A percentile compares a stretch with the other conserved stretches of the same genome.
These are phyloP conservation scores for Colletotrichum lindemuthianum DNA, from an alignment of 2,329 filamentous ascomycete species.

Conservation along the genomic window DNA sequence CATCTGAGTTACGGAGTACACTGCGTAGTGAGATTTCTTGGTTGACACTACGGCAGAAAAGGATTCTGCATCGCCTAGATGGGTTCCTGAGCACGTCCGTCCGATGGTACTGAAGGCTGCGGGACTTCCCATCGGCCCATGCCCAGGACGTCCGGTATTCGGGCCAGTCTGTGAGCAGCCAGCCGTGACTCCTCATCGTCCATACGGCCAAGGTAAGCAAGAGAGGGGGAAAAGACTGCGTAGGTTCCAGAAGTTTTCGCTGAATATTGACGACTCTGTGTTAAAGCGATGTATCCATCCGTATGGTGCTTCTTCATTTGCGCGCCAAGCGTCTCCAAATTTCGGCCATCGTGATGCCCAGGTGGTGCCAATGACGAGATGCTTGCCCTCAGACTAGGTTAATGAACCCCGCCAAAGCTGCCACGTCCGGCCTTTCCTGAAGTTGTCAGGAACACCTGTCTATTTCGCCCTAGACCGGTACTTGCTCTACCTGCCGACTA, in stretches of 20 bases:
- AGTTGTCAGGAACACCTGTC: neutral
- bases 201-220: neutral
- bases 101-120: conserved; percentile 20
- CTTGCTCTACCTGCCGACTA: neutral
- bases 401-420: conserved; percentile 35
- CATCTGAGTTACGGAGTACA: no score
- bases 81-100: conserved; percentile 10
- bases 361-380: conserved; percentile 35
- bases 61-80: no score
- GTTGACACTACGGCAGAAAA: no score
- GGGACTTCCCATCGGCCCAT: conserved; percentile 24
- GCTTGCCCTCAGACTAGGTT: conserved; percentile 33
- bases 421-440: conserved; percentile 34
- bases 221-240: no score
- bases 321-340: conserved; percentile 17
- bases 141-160: neutral
- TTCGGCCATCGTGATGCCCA: conserved; percentile 31
- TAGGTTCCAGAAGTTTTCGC: no score
- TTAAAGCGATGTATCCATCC: no score
- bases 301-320: neutral
- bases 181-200: no score
- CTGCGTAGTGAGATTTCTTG: no score
- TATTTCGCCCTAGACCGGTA: neutral
- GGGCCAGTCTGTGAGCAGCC: no score
- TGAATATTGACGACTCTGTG: no score